These are phyloP conservation scores for Vigna unguiculata DNA, from an alignment of 306 rosid genomes.

Conservation along the genomic window DNA sequence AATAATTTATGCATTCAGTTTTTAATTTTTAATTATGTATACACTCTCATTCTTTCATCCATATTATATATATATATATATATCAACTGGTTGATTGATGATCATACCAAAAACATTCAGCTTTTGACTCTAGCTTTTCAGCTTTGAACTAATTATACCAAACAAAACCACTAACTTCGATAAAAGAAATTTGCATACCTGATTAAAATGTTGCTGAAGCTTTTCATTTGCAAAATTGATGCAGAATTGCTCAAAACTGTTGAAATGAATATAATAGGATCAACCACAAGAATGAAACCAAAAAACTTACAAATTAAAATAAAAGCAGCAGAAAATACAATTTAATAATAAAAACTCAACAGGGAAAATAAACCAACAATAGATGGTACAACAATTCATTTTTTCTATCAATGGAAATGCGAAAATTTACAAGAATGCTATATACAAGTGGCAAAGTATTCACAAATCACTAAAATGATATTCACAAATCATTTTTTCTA, in stretches of 20 bases:
- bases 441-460: background rate
- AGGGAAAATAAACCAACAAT: conserved; percentile 5
- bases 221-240: conserved; percentile 95
- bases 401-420: conserved; percentile 11
- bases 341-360: background rate
- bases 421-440: background rate
- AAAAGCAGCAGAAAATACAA: conserved; percentile 28
- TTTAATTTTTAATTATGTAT: background rate
- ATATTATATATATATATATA: background rate
- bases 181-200: conserved; percentile 53
- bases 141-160: background rate
- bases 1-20: background rate
- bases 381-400: background rate
- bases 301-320: conserved; percentile 32
- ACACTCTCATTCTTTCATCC: background rate
- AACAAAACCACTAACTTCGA: background rate
- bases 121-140: background rate
- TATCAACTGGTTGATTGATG: background rate
- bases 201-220: conserved; percentile 92
- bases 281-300: background rate
- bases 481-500: too few relatives aligned
- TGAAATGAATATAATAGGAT: conserved; percentile 31
- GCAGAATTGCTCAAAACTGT: conserved; percentile 95
- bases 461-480: background rate
- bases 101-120: background rate